Evolutionary conservation across 768 basidiomycete species (phyloP).

Genomic region (Pleurotus pulmonarius): DNA sequence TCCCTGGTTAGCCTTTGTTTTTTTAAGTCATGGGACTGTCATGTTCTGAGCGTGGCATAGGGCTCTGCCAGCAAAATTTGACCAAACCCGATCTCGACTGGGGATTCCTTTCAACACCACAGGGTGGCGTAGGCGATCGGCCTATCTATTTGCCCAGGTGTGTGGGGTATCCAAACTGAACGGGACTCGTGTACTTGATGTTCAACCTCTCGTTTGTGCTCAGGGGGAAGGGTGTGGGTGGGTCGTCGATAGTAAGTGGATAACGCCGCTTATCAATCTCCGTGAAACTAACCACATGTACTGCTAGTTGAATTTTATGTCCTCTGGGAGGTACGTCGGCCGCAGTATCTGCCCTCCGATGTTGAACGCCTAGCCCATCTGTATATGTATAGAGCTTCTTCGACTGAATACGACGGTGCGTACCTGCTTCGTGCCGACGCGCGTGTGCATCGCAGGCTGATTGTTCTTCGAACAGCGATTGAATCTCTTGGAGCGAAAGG

Average conservation of each 20-base stretch:
- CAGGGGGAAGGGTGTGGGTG: slow-evolving; percentile 17
- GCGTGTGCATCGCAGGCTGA: no score
- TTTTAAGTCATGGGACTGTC: not conserved
- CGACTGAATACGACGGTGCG: slow-evolving; percentile 14
- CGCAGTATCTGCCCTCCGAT: not conserved
- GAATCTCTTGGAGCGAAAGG: slow-evolving; percentile 13
- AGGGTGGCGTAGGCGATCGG: slow-evolving; percentile 4
- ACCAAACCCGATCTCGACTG: slow-evolving; percentile 5
- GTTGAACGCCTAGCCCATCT: not conserved
- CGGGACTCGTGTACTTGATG: not conserved
- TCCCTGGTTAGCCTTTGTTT: not conserved
- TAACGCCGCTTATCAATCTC: not conserved
- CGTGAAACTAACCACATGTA: not conserved
- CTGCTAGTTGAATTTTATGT: slow-evolving; percentile 14
- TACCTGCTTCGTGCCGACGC: not conserved
- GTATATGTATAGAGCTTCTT: slow-evolving; percentile 9
- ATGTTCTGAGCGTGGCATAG: not conserved
- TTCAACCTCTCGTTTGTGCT: no score
- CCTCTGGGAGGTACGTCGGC: slow-evolving; percentile 8
- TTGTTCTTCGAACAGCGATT: slow-evolving; percentile 6
- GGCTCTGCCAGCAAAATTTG: not conserved
- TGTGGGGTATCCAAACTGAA: not conserved
- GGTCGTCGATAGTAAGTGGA: slow-evolving; percentile 11
- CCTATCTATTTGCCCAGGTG: slow-evolving; percentile 8
- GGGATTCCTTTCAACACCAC: slow-evolving; percentile 1